Percentiles rank a stretch among this genome's conserved stretches.
These are phyloP conservation scores for Phytophthora fragariaefolia DNA, from an alignment of 352 stramenopile species.

Conservation along the genomic window DNA sequence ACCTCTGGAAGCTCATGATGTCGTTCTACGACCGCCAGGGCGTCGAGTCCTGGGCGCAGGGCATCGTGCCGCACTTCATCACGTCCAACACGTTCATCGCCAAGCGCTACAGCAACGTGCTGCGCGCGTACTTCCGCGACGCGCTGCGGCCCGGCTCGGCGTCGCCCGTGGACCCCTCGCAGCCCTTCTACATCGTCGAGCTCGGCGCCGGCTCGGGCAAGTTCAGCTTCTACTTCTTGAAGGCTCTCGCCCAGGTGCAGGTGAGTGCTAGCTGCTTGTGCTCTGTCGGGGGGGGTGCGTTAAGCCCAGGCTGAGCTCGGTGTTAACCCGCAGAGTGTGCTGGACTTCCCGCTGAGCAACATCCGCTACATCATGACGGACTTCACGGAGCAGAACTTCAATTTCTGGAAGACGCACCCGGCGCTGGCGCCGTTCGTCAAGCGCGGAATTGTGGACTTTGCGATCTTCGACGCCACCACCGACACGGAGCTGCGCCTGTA, in stretches of 20 bases:
- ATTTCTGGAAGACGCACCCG: constrained; percentile 93
- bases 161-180: constrained; percentile 63
- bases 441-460: constrained; percentile 90
- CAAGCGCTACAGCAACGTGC: constrained; percentile 84
- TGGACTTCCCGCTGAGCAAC: constrained; percentile 90
- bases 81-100: constrained; percentile 96
- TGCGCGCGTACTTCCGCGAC: constrained; percentile 76
- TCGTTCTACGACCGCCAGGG: constrained; percentile 92
- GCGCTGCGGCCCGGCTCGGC: constrained; percentile 37
- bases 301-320: no score
- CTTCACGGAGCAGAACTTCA: constrained; percentile 94
- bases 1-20: constrained; percentile 96
- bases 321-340: constrained; percentile 52
- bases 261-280: constrained; percentile 13
- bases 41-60: constrained; percentile 90
- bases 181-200: constrained; percentile 95
- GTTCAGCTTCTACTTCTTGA: constrained; percentile 96
- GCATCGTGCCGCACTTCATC: constrained; percentile 97
- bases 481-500: constrained; percentile 84
- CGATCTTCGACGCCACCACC: constrained; percentile 93
- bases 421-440: constrained; percentile 87
- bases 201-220: constrained; percentile 93
- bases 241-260: constrained; percentile 77
- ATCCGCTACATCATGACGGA: constrained; percentile 97
- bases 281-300: neutral